Conservation (phyloP, 305 asterid species). For the Withania somnifera region DNA sequence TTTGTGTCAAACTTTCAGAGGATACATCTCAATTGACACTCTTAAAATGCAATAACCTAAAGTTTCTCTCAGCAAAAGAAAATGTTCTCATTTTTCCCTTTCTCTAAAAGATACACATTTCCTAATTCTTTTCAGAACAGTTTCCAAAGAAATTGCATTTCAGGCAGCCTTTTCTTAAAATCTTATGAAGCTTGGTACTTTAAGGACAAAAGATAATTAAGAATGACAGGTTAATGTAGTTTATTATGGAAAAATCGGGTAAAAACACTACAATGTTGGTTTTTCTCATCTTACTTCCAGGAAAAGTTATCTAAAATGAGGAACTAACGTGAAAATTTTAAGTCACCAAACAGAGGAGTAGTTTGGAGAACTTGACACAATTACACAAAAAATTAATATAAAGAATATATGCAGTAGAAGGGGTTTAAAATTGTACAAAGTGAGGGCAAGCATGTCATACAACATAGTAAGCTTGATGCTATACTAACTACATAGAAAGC, state of each 20-base stretch:
- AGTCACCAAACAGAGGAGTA: not conserved
- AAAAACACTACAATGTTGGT: not conserved
- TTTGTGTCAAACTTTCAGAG: conserved; percentile 1
- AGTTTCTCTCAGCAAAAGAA: no score
- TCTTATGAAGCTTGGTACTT: not conserved
- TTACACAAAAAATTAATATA: not conserved
- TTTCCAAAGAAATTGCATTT: not conserved
- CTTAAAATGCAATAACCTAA: not conserved
- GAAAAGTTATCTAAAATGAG: not conserved
- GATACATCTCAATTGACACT: not conserved
- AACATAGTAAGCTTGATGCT: not conserved
- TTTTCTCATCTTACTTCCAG: not conserved
- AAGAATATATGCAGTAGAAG: not conserved
- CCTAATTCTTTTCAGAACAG: not conserved
- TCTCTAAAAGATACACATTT: not conserved
- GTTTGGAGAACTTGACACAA: not conserved
- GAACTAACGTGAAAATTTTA: not conserved
- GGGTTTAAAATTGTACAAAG: not conserved
- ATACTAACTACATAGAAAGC: not conserved
- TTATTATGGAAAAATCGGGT: not conserved
- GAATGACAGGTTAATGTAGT: not conserved
- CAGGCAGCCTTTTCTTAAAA: not conserved
- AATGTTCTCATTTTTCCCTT: not conserved
- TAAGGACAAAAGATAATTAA: not conserved
- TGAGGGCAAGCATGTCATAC: not conserved